Conservation (phyloP, 768 basidiomycete species). For the Amanita molliuscula region DNA sequence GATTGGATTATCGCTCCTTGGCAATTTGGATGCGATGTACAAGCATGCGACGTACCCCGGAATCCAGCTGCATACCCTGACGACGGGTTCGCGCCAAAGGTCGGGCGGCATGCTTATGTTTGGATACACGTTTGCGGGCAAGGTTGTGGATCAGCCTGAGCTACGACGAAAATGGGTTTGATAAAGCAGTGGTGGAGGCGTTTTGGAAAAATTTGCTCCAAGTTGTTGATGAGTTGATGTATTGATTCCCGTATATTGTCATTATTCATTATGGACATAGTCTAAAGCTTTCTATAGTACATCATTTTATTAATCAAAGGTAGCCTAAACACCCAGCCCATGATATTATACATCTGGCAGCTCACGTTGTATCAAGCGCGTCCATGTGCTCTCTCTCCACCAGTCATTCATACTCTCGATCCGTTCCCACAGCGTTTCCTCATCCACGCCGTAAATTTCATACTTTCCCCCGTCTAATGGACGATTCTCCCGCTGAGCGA, state of each 20-base stretch:
- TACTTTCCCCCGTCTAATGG: conserved; percentile 65
- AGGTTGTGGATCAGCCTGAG: conserved; percentile 72
- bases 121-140: conserved; percentile 65
- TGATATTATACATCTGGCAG: conserved; percentile 54
- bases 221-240: conserved; percentile 50
- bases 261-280: background rate
- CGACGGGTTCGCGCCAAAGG: conserved; percentile 78
- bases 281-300: background rate
- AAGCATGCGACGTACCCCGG: conserved; percentile 51
- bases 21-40: conserved; percentile 77
- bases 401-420: conserved; percentile 79
- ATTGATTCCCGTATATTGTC: conserved; percentile 1
- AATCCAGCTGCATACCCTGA: conserved; percentile 60
- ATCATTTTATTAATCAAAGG: background rate
- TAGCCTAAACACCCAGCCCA: background rate
- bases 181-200: conserved; percentile 41
- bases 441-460: conserved; percentile 78
- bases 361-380: conserved; percentile 69
- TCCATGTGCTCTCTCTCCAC: conserved; percentile 94
- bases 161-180: conserved; percentile 72
- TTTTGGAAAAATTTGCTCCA: conserved; percentile 58
- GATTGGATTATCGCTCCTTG: conserved; percentile 74
- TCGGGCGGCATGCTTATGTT: conserved; percentile 74
- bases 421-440: conserved; percentile 77
- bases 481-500: conserved; percentile 63